Conservation (phyloP, 2,329 filamentous ascomycete genomes). For the Calonectria henricotiae region DNA sequence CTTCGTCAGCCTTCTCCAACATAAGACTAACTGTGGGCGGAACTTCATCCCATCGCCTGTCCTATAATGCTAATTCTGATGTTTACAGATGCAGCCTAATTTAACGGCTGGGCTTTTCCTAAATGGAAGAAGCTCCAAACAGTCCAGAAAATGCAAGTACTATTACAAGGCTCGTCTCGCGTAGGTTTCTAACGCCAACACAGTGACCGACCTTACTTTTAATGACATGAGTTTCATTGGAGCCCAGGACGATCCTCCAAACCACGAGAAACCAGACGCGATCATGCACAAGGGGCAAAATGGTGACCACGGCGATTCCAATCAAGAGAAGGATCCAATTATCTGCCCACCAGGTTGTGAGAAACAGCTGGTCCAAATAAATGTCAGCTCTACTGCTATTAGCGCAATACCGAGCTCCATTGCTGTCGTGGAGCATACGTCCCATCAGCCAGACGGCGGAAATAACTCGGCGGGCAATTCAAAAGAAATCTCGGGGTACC, state of each 20-base stretch:
- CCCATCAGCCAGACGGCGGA: not conserved
- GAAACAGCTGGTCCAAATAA: not conserved
- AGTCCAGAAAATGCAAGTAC: conserved; percentile 42
- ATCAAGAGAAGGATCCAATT: conserved; percentile 4
- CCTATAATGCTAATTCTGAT: not conserved
- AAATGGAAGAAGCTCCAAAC: conserved; percentile 53
- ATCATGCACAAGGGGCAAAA: conserved; percentile 26
- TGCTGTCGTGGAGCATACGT: too few relatives aligned
- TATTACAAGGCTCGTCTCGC: conserved; percentile 2
- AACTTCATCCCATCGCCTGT: not conserved
- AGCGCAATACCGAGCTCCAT: not conserved
- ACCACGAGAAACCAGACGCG: conserved; percentile 32
- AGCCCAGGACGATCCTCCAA: conserved; percentile 17
- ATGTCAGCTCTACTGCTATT: not conserved
- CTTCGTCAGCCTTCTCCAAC: conserved; percentile 68
- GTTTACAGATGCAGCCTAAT: conserved; percentile 53
- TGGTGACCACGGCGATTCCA: conserved; percentile 37
- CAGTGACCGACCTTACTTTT: conserved; percentile 69
- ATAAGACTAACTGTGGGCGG: conserved; percentile 55
- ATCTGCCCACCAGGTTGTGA: not conserved
- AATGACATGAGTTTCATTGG: conserved; percentile 67
- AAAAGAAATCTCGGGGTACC: too few relatives aligned
- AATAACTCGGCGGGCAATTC: not conserved
- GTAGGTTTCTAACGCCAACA: conserved; percentile 37
- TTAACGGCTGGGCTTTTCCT: conserved; percentile 56